Conservation (phyloP, 2,329 filamentous ascomycete species). For the Nemania sp. region DNA sequence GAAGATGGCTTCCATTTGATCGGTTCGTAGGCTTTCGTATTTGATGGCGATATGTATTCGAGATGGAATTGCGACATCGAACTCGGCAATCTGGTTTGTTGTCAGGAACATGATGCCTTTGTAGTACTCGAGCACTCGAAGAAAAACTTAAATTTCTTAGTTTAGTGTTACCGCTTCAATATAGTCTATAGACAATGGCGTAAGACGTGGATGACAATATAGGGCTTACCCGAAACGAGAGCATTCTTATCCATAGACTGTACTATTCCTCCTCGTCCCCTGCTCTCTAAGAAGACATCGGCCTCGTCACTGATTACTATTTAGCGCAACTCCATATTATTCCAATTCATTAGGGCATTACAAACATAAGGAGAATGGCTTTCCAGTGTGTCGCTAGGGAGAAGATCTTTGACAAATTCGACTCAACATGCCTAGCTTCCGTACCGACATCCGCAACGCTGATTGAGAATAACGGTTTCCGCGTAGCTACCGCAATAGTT, state of each 20-base stretch:
- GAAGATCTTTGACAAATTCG: slow-evolving; percentile 3
- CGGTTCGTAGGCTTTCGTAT: neutral
- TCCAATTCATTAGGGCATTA: neutral
- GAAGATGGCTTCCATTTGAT: slow-evolving; percentile 6
- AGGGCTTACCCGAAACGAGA: neutral
- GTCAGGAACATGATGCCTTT: slow-evolving; percentile 1
- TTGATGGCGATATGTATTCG: slow-evolving; percentile 6
- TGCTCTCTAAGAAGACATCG: slow-evolving; percentile 12
- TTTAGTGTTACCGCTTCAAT: neutral
- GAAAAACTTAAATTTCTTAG: slow-evolving; percentile 1
- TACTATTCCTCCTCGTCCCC: neutral
- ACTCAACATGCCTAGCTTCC: slow-evolving; percentile 2
- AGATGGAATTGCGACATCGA: slow-evolving; percentile 3
- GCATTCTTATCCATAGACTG: slow-evolving; percentile 12
- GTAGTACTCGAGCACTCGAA: slow-evolving; percentile 9
- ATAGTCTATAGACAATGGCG: no score
- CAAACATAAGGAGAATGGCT: slow-evolving; percentile 9
- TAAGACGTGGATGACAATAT: no score
- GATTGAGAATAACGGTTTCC: slow-evolving; percentile 5
- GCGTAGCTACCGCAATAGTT: neutral
- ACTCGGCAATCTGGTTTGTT: slow-evolving; percentile 9
- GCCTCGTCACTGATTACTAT: slow-evolving; percentile 2
- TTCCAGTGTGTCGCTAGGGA: neutral
- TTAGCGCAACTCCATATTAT: neutral
- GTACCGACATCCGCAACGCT: slow-evolving; percentile 8